Percentiles rank a stretch among this genome's conserved stretches.
These are phyloP conservation scores for Fusarium sp. DNA, from an alignment of 2,329 filamentous ascomycete genomes.

Conservation along the genomic window DNA sequence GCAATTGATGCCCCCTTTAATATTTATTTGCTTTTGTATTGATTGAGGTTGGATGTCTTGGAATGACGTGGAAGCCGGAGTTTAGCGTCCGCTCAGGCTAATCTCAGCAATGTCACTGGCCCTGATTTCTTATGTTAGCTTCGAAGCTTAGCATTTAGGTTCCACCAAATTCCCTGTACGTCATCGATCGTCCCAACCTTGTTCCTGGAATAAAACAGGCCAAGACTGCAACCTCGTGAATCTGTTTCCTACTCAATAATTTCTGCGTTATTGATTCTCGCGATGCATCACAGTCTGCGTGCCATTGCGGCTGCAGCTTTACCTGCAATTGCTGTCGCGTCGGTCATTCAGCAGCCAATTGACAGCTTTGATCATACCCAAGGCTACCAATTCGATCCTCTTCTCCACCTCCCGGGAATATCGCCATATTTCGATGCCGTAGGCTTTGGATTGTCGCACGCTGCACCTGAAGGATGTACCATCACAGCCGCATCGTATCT, in stretches of 20 bases:
- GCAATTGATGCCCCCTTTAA: not conserved
- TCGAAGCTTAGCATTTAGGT: not conserved
- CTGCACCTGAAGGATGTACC: slow-evolving; percentile 36
- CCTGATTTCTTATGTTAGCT: not conserved
- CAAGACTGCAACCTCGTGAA: not conserved
- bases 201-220: not conserved
- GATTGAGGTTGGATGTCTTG: not conserved
- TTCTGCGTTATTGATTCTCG: not conserved
- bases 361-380: slow-evolving; percentile 32
- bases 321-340: not conserved
- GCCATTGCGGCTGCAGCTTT: slow-evolving; percentile 2
- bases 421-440: slow-evolving; percentile 42
- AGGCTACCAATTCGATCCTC: slow-evolving; percentile 39
- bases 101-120: not conserved
- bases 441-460: slow-evolving; percentile 35
- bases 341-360: slow-evolving; percentile 30
- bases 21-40: not conserved
- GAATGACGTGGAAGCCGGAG: not conserved
- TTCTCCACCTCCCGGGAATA: slow-evolving; percentile 38
- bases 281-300: slow-evolving; percentile 17
- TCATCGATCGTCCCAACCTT: slow-evolving; percentile 1
- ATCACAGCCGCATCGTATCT: slow-evolving; percentile 38
- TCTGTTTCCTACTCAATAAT: not conserved
- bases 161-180: not conserved
- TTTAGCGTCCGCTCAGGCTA: not conserved